Evolutionary conservation across 2,329 filamentous ascomycete species (phyloP), one percentile per base, ranked within the genome.

Genomic region (Chrysoporthe puriensis): DNA sequence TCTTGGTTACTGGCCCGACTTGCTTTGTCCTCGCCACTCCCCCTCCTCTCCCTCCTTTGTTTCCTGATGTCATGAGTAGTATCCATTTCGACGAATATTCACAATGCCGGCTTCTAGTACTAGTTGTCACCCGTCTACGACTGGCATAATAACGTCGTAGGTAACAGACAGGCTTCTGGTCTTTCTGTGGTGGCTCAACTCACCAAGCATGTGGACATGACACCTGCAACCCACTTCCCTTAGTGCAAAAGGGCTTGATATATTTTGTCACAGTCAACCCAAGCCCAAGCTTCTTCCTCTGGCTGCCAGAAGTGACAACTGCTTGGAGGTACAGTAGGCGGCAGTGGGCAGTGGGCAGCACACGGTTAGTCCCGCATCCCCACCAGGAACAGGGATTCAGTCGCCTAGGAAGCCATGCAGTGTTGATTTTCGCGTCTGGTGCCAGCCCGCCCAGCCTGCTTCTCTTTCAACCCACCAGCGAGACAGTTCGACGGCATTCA

Each of bases 351-450:
- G 26, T 32, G 36, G 59, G 60, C 61, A 9, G 36, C 36, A 40
- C 36, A 9, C 36, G 61, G 67, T 56, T 52, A 44, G 58, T 69
- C 59, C 67, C 67, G 67, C 43, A 50, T 52, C 54, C 52, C 40
- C 32, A 57, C 60, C 46, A 44, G n/a, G 59, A 16, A 48, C 65
- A 69, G 52, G 65, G 65, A 59, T 69, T 61, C 42, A 7, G 65
- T 61, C 61, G 58, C 64, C 68, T 69, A 36, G 64, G 60, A 46
- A 59, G 48, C 65, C 61, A 60, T 57, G 62, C 66, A 54, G 48
- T 69, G 66, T 69, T 69, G 66, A 59, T 67, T 64, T 65, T 36
- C 62, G 50, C 68, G 42, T 26, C 58, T 32, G 9, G 16, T 5
- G 44, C n/a, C 42, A 34, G 32, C 46, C 56, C 56, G 63, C 44